Percentiles rank a stretch among this genome's conserved stretches.
Evolutionary conservation across 2,329 filamentous ascomycete genomes (phyloP).

Genomic region (Bisporella sp.): DNA sequence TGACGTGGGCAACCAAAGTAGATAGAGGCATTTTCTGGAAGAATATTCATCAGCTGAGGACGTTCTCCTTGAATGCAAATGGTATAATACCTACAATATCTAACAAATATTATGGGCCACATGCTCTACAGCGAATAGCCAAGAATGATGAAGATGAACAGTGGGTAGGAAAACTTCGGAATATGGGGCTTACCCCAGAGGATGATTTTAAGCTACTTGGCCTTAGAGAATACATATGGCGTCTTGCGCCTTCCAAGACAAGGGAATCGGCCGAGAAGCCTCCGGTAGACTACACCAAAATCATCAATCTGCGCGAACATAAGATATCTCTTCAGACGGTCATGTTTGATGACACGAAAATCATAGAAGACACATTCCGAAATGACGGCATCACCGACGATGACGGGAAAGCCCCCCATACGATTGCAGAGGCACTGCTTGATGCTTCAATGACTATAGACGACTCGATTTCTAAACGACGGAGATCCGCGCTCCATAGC

Average conservation of each 20-base stretch:
- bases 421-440: conserved; percentile 82
- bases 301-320: conserved; percentile 69
- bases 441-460: conserved; percentile 89
- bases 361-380: conserved; percentile 37
- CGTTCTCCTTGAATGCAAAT: conserved; percentile 60
- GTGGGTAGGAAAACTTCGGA: conserved; percentile 81
- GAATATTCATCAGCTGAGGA: conserved; percentile 60
- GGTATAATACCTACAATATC: conserved; percentile 45
- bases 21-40: conserved; percentile 88
- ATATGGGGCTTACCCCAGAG: conserved; percentile 71
- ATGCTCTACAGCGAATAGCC: conserved; percentile 53
- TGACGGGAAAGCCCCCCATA: conserved; percentile 43
- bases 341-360: conserved; percentile 75
- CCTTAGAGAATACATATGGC: conserved; percentile 86
- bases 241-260: conserved; percentile 63
- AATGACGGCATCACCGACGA: conserved; percentile 29
- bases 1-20: conserved; percentile 76
- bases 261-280: conserved; percentile 11
- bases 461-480: conserved; percentile 50
- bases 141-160: conserved; percentile 92
- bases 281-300: conserved; percentile 50
- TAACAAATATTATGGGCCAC: conserved; percentile 47
- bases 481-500: conserved; percentile 43
- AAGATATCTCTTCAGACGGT: conserved; percentile 81
- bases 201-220: conserved; percentile 87